These are phyloP conservation scores for Penicillium thymicola DNA, from an alignment of 2,329 filamentous ascomycete species.

Conservation along the genomic window DNA sequence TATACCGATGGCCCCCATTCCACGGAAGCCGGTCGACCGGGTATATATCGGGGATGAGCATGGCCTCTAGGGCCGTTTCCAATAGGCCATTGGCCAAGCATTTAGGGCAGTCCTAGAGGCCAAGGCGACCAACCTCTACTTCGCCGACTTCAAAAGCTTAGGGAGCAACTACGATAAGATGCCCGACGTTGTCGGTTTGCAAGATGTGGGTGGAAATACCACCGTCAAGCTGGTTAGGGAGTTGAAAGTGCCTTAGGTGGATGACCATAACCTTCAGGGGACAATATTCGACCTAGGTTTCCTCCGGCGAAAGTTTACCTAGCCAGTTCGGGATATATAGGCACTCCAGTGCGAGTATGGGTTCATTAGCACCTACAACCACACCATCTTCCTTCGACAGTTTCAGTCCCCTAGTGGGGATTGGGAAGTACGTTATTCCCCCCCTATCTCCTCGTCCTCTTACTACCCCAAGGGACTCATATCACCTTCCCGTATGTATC, in stretches of 20 bases:
- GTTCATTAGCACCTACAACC: too few species aligned
- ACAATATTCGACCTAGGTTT: too few species aligned
- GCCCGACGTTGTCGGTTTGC: not conserved
- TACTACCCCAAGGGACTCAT: not conserved
- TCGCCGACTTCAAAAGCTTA: not conserved
- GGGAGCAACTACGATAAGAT: not conserved
- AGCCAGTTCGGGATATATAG: too few species aligned
- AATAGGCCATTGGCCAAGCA: not conserved
- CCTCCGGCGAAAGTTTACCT: not conserved
- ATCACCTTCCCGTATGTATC: not conserved
- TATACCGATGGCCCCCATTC: not conserved
- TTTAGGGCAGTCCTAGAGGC: not conserved
- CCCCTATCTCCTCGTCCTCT: not conserved
- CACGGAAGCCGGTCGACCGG: not conserved
- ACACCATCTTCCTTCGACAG: not conserved
- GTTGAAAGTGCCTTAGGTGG: not conserved
- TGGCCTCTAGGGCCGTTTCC: not conserved
- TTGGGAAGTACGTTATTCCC: not conserved
- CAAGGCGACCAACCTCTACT: not conserved
- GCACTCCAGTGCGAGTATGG: too few species aligned
- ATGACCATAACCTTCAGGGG: not conserved
- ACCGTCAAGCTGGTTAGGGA: not conserved
- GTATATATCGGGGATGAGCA: not conserved
- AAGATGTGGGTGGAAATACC: not conserved
- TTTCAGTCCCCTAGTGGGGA: not conserved